Evolutionary conservation across 192 early-diverging fungal genomes (phyloP).

Genomic region (Bifiguratus adelaidae): DNA sequence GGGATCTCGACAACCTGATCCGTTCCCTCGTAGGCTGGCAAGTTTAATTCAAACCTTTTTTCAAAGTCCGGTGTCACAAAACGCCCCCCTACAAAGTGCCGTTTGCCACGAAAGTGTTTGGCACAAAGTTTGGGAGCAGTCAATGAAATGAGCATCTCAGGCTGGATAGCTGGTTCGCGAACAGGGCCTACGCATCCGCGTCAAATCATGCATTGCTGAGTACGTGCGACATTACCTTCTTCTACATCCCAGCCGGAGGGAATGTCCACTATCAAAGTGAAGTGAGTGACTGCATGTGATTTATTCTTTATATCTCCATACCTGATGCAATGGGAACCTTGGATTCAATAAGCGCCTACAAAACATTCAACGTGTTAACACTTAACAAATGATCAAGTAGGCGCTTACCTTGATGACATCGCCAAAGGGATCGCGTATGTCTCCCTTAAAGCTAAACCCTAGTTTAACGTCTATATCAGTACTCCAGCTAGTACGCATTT

Average conservation of each 20-base stretch:
- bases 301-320: conserved; percentile 3
- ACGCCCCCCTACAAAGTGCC: conserved; percentile 81
- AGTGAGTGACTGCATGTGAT: background rate
- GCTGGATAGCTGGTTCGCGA: conserved; percentile 42
- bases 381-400: too few species aligned
- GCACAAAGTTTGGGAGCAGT: conserved; percentile 87
- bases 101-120: conserved; percentile 50
- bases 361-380: conserved; percentile 7
- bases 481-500: background rate
- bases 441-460: conserved; percentile 82
- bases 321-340: conserved; percentile 13
- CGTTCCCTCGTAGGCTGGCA: conserved; percentile 60
- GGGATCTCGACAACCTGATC: conserved; percentile 64
- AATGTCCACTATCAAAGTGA: conserved; percentile 77
- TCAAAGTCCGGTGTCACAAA: conserved; percentile 76
- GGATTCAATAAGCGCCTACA: conserved; percentile 5
- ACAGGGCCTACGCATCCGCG: conserved; percentile 22
- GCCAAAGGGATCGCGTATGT: conserved; percentile 67
- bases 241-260: conserved; percentile 96
- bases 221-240: conserved; percentile 34
- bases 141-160: conserved; percentile 79
- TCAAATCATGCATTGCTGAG: background rate
- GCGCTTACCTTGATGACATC: conserved; percentile 38
- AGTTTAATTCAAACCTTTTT: conserved; percentile 44
- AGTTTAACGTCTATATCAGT: background rate